Evolutionary conservation across 768 basidiomycete genomes (phyloP), one percentile per base, ranked within the genome.

Genomic region (Termitomyces heimii): DNA sequence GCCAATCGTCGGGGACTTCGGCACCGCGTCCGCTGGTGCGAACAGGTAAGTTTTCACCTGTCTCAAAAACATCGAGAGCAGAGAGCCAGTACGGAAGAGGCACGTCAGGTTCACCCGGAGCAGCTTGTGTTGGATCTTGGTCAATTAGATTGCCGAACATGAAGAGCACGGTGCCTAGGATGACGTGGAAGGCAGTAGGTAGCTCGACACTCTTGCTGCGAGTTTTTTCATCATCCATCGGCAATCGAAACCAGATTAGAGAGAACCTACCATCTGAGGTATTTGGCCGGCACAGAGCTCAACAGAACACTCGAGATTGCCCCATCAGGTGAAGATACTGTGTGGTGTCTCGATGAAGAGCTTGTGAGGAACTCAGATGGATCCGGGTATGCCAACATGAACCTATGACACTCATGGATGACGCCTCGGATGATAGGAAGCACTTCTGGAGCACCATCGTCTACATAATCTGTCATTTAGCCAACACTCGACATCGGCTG

Each of bases 51-150:
- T 76, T 82, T 63, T 88, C 85, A 44, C 85, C 85, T 7, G 80
- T 82, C 69, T 87, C 84, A 62, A 89, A 85, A 7, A 85, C 82
- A 63, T 87, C 85, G 53, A 89, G 73, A 1, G 86, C 84, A n/a
- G 81, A 78, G 37, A 85, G 76, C 82, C 83, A 88, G 66, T 86
- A 88, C 0, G 79, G 75, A 4, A 74, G 71, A 13, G 82, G 74
- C 2, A 64, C 70, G 14, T 65, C 63, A 9, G 84, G 85, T 61
- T 89, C 86, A 39, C 81, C 85, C 3, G 75, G 67, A 12, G 82
- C 68, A 1, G 79, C 80, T 14, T 83, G 70, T 1, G 75, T 66
- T 2, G 81, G 69, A 45, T 82, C 75, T 57, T 79, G 78, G 5
- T 77, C 77, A 53, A 89, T 76, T 55, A 84, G 69, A 61, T 79